phyloP scores from a whole-genome alignment of 257 asterid genomes.

The Solanum ossicruentum region DNA sequence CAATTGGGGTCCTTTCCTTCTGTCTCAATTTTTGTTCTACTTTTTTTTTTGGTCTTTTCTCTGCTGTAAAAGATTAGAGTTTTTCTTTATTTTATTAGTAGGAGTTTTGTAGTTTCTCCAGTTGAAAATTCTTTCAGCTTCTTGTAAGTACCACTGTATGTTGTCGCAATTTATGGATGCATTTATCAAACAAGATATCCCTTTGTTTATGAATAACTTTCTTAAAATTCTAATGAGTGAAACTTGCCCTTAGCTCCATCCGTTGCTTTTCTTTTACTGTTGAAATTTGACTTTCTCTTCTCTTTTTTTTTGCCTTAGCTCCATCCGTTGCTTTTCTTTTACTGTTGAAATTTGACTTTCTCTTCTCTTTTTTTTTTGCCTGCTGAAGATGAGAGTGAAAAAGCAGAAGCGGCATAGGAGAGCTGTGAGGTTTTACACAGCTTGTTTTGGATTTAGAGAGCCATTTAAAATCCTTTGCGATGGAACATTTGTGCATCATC shows the following conservation, averaged over 20 bases:
- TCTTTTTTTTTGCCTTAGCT: too few relatives aligned
- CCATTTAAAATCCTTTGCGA: slow-evolving; percentile 93
- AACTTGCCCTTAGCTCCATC: neutral
- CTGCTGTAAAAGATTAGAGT: neutral
- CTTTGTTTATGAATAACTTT: neutral
- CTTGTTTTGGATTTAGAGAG: slow-evolving; percentile 82
- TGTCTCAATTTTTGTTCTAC: neutral
- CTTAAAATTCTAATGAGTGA: neutral
- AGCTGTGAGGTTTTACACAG: slow-evolving; percentile 51
- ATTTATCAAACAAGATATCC: neutral
- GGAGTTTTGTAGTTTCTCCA: neutral
- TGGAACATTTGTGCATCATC: slow-evolving; percentile 91
- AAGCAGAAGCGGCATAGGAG: slow-evolving; percentile 78
- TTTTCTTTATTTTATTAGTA: neutral
- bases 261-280: neutral
- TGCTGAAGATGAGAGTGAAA: slow-evolving; percentile 48
- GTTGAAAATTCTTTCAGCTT: neutral
- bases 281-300: neutral
- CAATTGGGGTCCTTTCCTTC: neutral
- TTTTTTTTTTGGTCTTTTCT: neutral
- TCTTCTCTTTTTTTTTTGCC: too few relatives aligned
- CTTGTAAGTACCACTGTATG: neutral
- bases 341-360: neutral
- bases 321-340: neutral
- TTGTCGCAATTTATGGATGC: neutral